Conservation (phyloP, 805 yeast genomes). For the Lachancea kluyveri region DNA sequence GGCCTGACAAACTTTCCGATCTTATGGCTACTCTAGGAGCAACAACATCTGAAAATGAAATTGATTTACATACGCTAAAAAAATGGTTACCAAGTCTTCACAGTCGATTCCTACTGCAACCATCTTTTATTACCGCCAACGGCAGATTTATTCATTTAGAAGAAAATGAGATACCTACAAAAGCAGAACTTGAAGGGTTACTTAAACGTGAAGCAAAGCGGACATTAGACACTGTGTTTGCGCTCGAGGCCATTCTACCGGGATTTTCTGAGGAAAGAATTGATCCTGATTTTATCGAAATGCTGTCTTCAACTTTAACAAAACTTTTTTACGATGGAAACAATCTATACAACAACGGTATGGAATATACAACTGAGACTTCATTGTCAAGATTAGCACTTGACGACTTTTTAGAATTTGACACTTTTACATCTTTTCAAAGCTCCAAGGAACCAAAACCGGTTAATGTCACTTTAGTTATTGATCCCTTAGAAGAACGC, state of each 20-base stretch:
- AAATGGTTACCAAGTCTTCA: constrained; percentile 27
- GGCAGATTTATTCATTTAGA: constrained; percentile 45
- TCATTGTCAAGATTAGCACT: constrained; percentile 45
- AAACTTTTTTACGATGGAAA: constrained; percentile 36
- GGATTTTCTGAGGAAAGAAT: constrained; percentile 13
- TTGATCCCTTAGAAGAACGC: constrained; percentile 68
- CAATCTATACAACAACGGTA: constrained; percentile 25
- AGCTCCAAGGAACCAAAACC: constrained; percentile 27
- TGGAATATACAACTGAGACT: constrained; percentile 36
- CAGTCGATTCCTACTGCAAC: constrained; percentile 20
- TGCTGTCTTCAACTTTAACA: constrained; percentile 37
- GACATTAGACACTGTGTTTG: constrained; percentile 34
- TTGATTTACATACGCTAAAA: constrained; percentile 9
- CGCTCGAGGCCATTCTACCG: constrained; percentile 21
- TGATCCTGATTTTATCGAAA: constrained; percentile 42
- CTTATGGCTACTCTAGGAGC: not conserved
- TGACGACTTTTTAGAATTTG: constrained; percentile 16
- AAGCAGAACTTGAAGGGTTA: constrained; percentile 33
- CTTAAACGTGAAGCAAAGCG: constrained; percentile 42
- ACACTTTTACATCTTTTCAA: constrained; percentile 19
- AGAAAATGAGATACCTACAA: constrained; percentile 18
- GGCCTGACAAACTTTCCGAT: constrained; percentile 13
- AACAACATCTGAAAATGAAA: constrained; percentile 6
- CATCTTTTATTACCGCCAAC: constrained; percentile 41
- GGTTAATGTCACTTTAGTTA: constrained; percentile 50